These are phyloP conservation scores for Saturnispora sekii DNA, from an alignment of 805 yeast genomes.

Conservation along the genomic window DNA sequence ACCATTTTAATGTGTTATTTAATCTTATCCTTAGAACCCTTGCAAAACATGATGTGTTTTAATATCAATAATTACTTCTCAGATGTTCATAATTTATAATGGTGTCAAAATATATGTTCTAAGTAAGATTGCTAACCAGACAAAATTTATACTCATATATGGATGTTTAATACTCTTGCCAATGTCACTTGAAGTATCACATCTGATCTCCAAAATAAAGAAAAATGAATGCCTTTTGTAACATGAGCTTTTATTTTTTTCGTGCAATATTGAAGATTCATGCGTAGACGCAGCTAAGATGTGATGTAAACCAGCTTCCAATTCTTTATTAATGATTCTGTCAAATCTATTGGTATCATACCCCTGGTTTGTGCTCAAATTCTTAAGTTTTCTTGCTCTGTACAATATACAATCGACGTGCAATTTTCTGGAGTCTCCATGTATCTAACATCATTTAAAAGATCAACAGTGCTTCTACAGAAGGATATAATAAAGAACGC, in stretches of 20 bases:
- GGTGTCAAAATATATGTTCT: conserved; percentile 43
- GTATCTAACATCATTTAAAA: background rate
- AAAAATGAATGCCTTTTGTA: conserved; percentile 1
- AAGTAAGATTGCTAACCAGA: conserved; percentile 15
- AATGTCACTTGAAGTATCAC: background rate
- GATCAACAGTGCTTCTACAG: conserved; percentile 62
- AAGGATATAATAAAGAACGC: conserved; percentile 86
- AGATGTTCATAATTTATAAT: no score
- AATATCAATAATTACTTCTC: no score
- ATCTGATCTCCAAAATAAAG: background rate
- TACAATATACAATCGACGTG: background rate
- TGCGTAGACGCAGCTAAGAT: background rate
- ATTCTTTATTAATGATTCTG: background rate
- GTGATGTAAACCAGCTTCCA: conserved; percentile 1
- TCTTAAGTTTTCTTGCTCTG: background rate
- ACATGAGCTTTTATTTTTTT: background rate
- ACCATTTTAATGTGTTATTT: no score
- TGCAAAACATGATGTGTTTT: no score
- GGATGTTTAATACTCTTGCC: no score
- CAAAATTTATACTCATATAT: background rate
- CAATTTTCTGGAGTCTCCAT: background rate
- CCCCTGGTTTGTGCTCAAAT: background rate
- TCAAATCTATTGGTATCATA: background rate
- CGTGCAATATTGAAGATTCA: background rate
- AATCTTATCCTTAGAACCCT: no score